Evolutionary conservation across 2,329 filamentous ascomycete species (phyloP).

Genomic region (Trichoderma brevicompactum): DNA sequence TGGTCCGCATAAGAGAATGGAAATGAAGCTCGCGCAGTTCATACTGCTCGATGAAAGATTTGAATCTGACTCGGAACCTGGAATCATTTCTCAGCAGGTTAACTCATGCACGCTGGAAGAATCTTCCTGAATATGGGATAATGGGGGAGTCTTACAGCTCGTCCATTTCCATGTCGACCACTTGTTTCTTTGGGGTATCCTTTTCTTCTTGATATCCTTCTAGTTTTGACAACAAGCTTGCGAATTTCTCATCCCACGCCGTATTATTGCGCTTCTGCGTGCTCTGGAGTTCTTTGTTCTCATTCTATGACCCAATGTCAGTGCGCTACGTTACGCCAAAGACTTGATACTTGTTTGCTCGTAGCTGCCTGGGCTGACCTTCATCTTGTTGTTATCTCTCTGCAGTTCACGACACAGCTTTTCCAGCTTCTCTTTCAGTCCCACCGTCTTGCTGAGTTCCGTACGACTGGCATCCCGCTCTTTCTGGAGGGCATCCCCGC

Average conservation of each 20-base stretch:
- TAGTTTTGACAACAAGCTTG: constrained; percentile 78
- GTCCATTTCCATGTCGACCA: constrained; percentile 84
- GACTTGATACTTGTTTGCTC: background rate
- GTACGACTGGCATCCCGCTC: constrained; percentile 89
- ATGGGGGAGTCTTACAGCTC: constrained; percentile 67
- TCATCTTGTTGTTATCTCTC: constrained; percentile 97
- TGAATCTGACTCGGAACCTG: constrained; percentile 85
- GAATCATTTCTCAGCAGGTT: constrained; percentile 25
- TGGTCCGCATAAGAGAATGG: constrained; percentile 86
- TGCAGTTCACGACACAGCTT: constrained; percentile 94
- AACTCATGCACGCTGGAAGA: background rate
- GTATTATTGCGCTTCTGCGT: constrained; percentile 81
- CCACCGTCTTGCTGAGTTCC: constrained; percentile 87
- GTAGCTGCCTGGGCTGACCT: constrained; percentile 58
- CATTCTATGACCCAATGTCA: constrained; percentile 62
- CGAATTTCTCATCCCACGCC: constrained; percentile 83
- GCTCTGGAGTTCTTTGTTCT: constrained; percentile 90
- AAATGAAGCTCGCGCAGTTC: constrained; percentile 95
- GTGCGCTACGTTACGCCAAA: constrained; percentile 27
- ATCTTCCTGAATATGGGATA: background rate
- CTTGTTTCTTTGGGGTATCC: constrained; percentile 78
- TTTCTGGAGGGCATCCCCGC: constrained; percentile 91
- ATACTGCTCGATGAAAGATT: constrained; percentile 95
- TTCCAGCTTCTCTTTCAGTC: constrained; percentile 94
- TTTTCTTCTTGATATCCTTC: constrained; percentile 88